These are phyloP conservation scores for Calocybe gambosa DNA, from an alignment of 1,284 basidiomycete species.

Conservation along the genomic window DNA sequence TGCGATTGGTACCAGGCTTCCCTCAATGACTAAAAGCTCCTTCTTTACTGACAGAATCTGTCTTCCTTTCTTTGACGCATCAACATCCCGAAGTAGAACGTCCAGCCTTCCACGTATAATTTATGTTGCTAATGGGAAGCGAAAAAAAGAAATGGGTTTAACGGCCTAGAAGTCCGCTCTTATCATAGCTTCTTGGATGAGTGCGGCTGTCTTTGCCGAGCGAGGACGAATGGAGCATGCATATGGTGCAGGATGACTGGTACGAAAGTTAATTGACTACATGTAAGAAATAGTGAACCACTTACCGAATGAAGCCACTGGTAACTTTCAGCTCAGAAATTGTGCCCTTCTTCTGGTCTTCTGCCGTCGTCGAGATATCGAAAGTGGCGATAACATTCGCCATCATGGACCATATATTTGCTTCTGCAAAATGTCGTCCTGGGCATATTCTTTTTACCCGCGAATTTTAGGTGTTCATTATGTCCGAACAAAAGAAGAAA, in stretches of 20 bases:
- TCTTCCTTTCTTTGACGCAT: background rate
- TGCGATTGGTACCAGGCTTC: background rate
- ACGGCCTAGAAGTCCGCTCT: conserved; percentile 13
- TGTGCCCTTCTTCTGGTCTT: conserved; percentile 25
- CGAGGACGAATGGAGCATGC: conserved; percentile 27
- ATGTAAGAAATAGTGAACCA: conserved; percentile 3
- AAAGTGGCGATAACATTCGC: conserved; percentile 30
- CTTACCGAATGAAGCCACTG: conserved; percentile 33
- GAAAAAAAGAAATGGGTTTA: background rate
- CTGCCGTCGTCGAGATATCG: conserved; percentile 27
- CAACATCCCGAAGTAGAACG: background rate
- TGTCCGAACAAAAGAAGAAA: background rate
- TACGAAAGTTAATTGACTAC: background rate
- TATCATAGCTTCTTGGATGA: conserved; percentile 23
- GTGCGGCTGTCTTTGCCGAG: conserved; percentile 19
- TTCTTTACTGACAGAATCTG: conserved; percentile 1
- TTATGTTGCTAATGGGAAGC: background rate
- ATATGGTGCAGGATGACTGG: conserved; percentile 34
- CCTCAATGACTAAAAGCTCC: background rate
- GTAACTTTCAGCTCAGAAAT: conserved; percentile 27
- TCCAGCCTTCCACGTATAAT: background rate
- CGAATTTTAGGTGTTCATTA: background rate
- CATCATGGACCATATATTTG: conserved; percentile 30
- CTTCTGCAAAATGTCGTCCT: conserved; percentile 35
- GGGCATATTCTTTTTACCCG: conserved; percentile 32